Conservation (phyloP, 805 yeast genomes). For the Starmerella sp. region DNA sequence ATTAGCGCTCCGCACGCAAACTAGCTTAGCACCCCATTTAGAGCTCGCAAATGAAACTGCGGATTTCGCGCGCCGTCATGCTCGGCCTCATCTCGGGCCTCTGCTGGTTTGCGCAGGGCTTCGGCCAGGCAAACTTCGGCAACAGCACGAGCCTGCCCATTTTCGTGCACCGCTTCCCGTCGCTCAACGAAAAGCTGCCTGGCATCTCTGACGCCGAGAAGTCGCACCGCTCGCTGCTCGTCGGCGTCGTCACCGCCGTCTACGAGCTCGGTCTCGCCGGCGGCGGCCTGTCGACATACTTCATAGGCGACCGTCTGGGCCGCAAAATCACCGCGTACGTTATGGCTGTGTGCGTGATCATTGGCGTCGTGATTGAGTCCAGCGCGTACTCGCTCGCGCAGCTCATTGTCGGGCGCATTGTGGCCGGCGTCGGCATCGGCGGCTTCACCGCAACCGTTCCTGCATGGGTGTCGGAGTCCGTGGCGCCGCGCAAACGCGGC, state of each 20-base stretch:
- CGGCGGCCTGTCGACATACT: conserved; percentile 52
- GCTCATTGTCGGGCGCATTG: conserved; percentile 54
- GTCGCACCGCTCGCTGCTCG: conserved; percentile 19
- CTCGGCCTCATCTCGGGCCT: conserved; percentile 9
- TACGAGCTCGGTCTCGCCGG: conserved; percentile 60
- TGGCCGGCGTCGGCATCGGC: conserved; percentile 62
- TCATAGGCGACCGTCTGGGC: conserved; percentile 47
- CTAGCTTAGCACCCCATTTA: no score
- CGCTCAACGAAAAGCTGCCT: not conserved
- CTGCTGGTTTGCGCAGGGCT: conserved; percentile 15
- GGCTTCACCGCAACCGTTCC: conserved; percentile 62
- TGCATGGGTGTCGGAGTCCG: conserved; percentile 62
- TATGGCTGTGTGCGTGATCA: conserved; percentile 39
- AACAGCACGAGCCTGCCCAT: conserved; percentile 8
- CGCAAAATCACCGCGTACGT: conserved; percentile 39
- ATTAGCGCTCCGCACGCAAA: no score
- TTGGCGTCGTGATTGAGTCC: conserved; percentile 50
- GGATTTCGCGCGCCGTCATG: not conserved
- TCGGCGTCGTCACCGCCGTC: conserved; percentile 25
- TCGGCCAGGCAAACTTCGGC: conserved; percentile 15
- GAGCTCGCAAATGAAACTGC: not conserved
- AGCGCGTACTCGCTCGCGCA: conserved; percentile 48
- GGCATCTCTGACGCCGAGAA: not conserved
- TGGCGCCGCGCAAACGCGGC: conserved; percentile 51
- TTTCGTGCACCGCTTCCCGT: conserved; percentile 7